Evolutionary conservation across 2,329 filamentous ascomycete species (phyloP), one percentile per base, ranked within the genome.

Genomic region (Capronia americana): DNA sequence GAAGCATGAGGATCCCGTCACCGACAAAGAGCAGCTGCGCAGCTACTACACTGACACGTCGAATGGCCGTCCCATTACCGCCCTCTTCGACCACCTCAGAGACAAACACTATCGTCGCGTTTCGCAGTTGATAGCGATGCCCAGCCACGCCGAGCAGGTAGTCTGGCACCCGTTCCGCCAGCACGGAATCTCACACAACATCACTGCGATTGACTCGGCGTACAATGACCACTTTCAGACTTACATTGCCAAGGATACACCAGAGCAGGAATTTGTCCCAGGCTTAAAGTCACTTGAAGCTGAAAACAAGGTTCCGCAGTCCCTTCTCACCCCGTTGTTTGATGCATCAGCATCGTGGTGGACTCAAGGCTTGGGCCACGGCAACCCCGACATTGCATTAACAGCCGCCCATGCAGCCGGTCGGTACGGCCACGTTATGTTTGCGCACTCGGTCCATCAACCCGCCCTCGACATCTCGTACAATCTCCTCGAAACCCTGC

Each of bases 151-250:
- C 0, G 81, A 87, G 63, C 75, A 84, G 10, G 82, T 81, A 2
- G 92, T 96, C 44, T 96, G 92, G 92, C 94, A 94, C 72, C 92
- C 92, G 0, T 96, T 96, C 73, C 93, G 92, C 0, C 92, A 96
- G 72, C 92, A 96, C 68, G 82, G 85, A 57, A 81, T 92, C 0
- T 77, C 86, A 4, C 78, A 87, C 1, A 86, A 87, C 14, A 92
- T 96, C 54, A 84, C 88, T 0, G 85, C 88, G 0, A 93, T 96
- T 63, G 92, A 96, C 75, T 94, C 92, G 0, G 92, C 92, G 0
- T 85, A 90, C 65, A 90, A 89, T 7, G 91, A 94, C 73, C 88
- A 87, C 74, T 96, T 95, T 76, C 90, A 94, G 74, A 88, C 88
- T 0, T 79, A 81, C 60, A 74, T 74, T n/a, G 70, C 74, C 3